These are phyloP conservation scores for Pythium phragmitis DNA, from an alignment of 352 stramenopile genomes.

Conservation along the genomic window DNA sequence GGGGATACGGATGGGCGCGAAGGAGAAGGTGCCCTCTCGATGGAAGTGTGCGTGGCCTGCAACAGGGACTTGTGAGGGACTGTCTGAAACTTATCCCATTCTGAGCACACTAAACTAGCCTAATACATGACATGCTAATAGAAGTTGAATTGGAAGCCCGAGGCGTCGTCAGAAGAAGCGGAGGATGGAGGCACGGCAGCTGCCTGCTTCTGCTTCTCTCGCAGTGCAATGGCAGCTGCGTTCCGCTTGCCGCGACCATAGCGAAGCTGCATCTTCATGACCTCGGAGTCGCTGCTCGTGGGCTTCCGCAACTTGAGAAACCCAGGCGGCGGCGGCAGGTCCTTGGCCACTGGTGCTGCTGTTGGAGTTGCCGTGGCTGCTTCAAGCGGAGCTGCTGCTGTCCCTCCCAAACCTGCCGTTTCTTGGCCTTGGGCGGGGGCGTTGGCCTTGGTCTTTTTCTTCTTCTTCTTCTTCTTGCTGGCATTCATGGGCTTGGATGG, in stretches of 20 bases:
- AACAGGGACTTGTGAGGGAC: no score
- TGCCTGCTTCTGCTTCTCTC: conserved; percentile 37
- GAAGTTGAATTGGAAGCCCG: conserved; percentile 32
- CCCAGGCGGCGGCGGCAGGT: conserved; percentile 25
- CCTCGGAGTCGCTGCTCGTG: conserved; percentile 60
- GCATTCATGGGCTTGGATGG: neutral
- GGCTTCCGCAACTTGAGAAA: conserved; percentile 64
- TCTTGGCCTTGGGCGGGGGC: neutral
- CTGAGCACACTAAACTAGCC: conserved; percentile 9
- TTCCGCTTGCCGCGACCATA: conserved; percentile 66
- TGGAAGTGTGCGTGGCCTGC: neutral
- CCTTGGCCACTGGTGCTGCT: neutral
- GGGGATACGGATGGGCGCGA: neutral
- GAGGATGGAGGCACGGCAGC: neutral
- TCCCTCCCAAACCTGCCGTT: neutral
- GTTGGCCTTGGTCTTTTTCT: conserved; percentile 4
- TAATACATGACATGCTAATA: conserved; percentile 14
- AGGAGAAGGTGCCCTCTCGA: neutral
- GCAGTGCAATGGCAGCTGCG: conserved; percentile 46
- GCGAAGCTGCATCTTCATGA: conserved; percentile 69
- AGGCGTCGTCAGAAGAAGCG: neutral
- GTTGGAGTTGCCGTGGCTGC: neutral
- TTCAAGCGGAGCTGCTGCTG: neutral
- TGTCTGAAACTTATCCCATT: neutral
- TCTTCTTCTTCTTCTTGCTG: conserved; percentile 12